Conservation (phyloP, 305 asterid species). For the Solanum hybrid region DNA sequence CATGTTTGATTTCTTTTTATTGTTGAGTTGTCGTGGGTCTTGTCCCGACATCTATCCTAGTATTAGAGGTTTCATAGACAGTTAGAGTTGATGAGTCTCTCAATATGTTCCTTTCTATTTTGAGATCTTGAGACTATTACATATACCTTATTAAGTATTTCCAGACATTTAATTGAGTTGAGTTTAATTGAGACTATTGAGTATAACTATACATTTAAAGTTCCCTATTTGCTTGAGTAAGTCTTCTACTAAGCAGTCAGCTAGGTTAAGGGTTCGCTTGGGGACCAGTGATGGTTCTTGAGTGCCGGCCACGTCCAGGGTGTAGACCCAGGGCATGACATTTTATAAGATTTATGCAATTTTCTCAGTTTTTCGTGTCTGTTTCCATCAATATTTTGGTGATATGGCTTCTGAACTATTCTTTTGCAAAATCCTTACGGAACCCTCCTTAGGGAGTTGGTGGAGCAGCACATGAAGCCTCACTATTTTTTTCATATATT, state of each 20-base stretch:
- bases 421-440: neutral
- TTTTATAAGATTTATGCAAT: too few relatives aligned
- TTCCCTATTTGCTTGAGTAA: neutral
- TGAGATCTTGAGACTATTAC: neutral
- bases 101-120: neutral
- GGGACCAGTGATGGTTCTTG: neutral
- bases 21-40: neutral
- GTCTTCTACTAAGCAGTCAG: neutral
- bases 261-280: neutral
- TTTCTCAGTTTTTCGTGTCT: too few relatives aligned
- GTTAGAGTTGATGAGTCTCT: neutral
- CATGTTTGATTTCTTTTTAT: neutral
- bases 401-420: neutral
- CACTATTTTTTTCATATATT: neutral
- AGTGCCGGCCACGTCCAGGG: neutral
- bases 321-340: neutral
- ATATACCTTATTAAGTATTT: neutral
- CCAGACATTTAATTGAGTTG: neutral
- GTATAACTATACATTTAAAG: neutral
- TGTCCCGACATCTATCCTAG: neutral
- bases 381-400: too few relatives aligned
- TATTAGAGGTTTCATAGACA: neutral
- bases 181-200: neutral
- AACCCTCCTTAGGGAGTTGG: neutral
- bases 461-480: neutral